Conservation (phyloP, 208 protist genomes). For the Trypanosoma conorhini region DNA sequence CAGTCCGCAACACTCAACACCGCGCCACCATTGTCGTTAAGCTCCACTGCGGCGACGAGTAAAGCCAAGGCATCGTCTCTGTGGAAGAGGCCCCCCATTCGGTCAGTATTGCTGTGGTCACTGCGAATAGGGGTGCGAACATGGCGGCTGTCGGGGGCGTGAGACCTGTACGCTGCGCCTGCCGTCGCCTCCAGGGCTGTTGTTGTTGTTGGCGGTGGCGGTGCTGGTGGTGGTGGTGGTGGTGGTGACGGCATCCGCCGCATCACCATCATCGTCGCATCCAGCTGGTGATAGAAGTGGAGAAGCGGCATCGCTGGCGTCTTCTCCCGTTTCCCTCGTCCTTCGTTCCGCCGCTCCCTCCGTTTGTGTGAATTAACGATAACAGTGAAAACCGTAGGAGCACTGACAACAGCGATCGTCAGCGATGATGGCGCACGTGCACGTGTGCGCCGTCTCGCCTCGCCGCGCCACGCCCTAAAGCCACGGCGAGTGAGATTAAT, state of each 20-base stretch:
- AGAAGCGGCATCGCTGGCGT: not conserved
- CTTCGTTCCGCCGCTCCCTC: not conserved
- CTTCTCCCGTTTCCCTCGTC: not conserved
- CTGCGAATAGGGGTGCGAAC: not conserved
- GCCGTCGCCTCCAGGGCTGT: not conserved
- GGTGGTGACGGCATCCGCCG: not conserved
- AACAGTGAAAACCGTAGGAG: not conserved
- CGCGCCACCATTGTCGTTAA: not conserved
- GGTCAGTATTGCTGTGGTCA: not conserved
- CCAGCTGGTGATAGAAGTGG: not conserved
- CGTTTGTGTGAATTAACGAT: not conserved
- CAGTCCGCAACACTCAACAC: not conserved
- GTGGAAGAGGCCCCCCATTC: not conserved
- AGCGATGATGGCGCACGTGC: too few species aligned
- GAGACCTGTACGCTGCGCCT: not conserved
- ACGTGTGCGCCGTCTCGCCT: too few species aligned
- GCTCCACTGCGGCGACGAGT: not conserved
- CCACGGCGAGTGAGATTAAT: too few species aligned
- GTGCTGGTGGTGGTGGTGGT: not conserved
- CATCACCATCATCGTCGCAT: not conserved
- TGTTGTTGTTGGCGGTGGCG: not conserved
- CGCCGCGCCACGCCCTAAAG: too few species aligned
- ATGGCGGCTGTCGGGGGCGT: not conserved
- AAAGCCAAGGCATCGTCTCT: not conserved
- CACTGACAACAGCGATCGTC: not conserved